Percentiles rank a stretch among this genome's conserved stretches.
These are phyloP conservation scores for Claviceps cyperi DNA, from an alignment of 2,329 filamentous ascomycete species.

Conservation along the genomic window DNA sequence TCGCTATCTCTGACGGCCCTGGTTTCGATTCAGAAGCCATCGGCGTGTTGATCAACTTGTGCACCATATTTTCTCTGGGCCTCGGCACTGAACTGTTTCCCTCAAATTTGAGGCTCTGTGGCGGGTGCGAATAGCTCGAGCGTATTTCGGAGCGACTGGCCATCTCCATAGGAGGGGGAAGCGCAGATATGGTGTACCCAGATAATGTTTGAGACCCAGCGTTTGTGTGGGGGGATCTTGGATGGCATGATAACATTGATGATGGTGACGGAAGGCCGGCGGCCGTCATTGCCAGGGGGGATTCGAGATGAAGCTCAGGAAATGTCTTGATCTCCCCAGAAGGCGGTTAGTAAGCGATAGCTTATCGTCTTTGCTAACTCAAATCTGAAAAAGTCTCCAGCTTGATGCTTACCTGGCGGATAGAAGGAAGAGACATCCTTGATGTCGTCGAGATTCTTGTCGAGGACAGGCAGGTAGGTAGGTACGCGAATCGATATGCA, in stretches of 20 bases:
- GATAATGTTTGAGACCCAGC: constrained; percentile 19
- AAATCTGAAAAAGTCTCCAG: background rate
- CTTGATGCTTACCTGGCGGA: constrained; percentile 31
- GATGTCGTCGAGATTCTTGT: constrained; percentile 11
- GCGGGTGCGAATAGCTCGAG: constrained; percentile 26
- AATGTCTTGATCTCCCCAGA: constrained; percentile 22
- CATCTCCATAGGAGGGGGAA: constrained; percentile 18
- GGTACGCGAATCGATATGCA: constrained; percentile 16
- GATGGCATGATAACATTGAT: background rate
- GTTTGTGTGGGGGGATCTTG: background rate
- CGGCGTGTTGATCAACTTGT: background rate
- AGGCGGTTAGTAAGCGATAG: background rate
- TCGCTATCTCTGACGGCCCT: background rate
- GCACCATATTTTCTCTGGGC: constrained; percentile 11
- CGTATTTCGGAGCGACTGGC: constrained; percentile 22
- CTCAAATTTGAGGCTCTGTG: constrained; percentile 23
- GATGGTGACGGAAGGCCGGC: background rate
- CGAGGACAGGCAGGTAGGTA: constrained; percentile 12
- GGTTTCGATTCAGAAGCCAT: background rate
- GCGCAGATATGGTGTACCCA: constrained; percentile 26
- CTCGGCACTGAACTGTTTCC: constrained; percentile 18
- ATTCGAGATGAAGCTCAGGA: constrained; percentile 27
- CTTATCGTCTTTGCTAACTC: background rate
- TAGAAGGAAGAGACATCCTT: constrained; percentile 33
- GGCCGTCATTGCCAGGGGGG: constrained; percentile 1